Evolutionary conservation across 1,139 yeast genomes (phyloP).

Genomic region (Entelexis paramagnoliae): DNA sequence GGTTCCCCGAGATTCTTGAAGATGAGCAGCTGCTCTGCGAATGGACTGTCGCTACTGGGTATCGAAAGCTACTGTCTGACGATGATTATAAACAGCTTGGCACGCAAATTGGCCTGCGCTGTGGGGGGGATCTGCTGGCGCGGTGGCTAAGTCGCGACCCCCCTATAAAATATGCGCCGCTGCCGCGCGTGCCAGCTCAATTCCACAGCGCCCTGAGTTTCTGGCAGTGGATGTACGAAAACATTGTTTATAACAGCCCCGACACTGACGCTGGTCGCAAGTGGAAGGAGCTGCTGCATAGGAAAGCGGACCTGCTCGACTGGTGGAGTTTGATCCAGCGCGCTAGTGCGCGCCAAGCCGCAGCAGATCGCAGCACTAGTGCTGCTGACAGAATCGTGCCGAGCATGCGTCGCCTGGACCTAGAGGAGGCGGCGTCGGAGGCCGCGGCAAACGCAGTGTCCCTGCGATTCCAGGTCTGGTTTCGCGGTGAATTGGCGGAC

Average conservation of each 20-base stretch:
- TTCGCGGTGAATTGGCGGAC: background rate
- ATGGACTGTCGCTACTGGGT: background rate
- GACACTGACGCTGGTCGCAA: background rate
- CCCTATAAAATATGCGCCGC: background rate
- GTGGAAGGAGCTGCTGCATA: background rate
- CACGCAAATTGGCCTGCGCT: background rate
- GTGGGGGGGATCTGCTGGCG: background rate
- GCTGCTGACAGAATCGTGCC: too few species aligned
- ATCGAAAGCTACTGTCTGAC: background rate
- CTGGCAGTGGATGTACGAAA: background rate
- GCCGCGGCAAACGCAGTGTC: too few species aligned
- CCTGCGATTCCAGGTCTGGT: background rate
- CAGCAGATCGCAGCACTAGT: too few species aligned
- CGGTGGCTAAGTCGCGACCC: background rate
- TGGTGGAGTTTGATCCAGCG: background rate
- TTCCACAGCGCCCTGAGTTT: background rate
- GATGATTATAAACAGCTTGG: background rate
- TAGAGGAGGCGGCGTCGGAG: background rate
- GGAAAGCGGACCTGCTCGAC: background rate
- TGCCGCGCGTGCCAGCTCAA: background rate
- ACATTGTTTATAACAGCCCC: background rate
- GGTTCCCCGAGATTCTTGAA: slow-evolving; percentile 3
- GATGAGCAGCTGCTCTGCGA: background rate
- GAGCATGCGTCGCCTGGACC: background rate
- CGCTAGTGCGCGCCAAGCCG: too few species aligned